Base-by-base conservation (phyloP, 805 yeast species). In the Monosporozyma servazzii region DNA sequence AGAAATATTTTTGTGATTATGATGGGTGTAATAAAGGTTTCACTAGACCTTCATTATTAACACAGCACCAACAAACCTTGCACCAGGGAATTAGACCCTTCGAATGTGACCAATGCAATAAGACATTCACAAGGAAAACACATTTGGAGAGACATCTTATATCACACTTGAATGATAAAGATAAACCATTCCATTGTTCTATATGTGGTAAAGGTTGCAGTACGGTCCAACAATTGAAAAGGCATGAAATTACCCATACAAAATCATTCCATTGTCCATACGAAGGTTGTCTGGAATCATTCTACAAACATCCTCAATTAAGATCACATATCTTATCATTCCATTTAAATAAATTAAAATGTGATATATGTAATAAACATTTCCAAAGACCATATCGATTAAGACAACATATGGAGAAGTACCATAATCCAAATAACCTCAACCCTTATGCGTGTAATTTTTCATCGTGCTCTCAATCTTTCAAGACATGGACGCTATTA, bases 161-260 rank as follows among this genome's bases (percentile, higher is more conserved):
- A 23, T 79, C 88, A 18, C 96, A 90, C 63, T 29, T 49, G n/a
- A 36, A 20, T 17, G 55, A 72, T 2, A 74, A 71, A 1, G 77
- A 75, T 3, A 86, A 85, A 59, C 96, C 96, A 0, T 81, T 76
- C 62, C 77, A 75, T 42, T 90, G 98, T 61, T 66, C 80, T 0
- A 64, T 75, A 1, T 93, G 99, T 64, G 82, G 83, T 1, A 89
- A 88, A 66, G 96, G 96, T 3, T 84, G 86, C 48, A 83, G 82
- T 49, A 77, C 96, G 0, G 66, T 65, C 48, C 98, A 93, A 68
- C 97, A 90, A 62, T 71, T 88, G 51, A 79, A 76, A 54, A 75
- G 96, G 49, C 99, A 93, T 65, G 88, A 84, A 67, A 75, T 78
- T 39, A 84, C 95, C 2, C 98, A 93, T 64, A 80, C 81, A 3